Evolutionary conservation across 2,329 filamentous ascomycete species (phyloP).

Genomic region (Cordyceps cateniannulata): DNA sequence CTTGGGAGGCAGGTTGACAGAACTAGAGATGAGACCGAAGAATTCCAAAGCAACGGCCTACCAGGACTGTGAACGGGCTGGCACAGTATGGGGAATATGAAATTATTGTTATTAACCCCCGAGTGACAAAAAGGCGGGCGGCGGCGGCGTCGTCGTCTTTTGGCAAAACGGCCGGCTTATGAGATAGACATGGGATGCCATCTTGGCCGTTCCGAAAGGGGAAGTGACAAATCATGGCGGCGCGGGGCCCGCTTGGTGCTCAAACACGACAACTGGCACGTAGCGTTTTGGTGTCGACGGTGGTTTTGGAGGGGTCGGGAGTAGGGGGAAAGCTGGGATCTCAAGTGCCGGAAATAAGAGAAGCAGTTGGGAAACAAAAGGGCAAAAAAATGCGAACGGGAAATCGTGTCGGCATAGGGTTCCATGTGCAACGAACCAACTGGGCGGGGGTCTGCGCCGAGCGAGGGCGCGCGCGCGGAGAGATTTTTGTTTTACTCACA

Average conservation of each 20-base stretch:
- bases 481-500: constrained; percentile 3
- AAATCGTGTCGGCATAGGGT: neutral
- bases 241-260: neutral
- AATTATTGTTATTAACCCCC: neutral
- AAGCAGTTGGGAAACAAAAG: neutral
- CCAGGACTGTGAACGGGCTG: neutral
- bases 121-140: too few relatives aligned
- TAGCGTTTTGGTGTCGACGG: neutral
- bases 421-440: neutral
- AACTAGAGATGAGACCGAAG: neutral
- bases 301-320: neutral
- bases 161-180: too few relatives aligned
- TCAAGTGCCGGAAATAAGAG: neutral
- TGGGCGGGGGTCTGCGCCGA: neutral
- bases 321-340: neutral
- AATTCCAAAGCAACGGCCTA: neutral
- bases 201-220: neutral
- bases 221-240: constrained; percentile 10
- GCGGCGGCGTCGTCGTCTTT: neutral
- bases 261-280: neutral
- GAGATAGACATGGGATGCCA: neutral
- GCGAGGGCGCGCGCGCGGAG: neutral
- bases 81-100: neutral
- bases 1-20: neutral
- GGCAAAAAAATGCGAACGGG: neutral